Conservation (phyloP, 1,284 basidiomycete genomes). For the Cryptococcus jaspeensis region DNA sequence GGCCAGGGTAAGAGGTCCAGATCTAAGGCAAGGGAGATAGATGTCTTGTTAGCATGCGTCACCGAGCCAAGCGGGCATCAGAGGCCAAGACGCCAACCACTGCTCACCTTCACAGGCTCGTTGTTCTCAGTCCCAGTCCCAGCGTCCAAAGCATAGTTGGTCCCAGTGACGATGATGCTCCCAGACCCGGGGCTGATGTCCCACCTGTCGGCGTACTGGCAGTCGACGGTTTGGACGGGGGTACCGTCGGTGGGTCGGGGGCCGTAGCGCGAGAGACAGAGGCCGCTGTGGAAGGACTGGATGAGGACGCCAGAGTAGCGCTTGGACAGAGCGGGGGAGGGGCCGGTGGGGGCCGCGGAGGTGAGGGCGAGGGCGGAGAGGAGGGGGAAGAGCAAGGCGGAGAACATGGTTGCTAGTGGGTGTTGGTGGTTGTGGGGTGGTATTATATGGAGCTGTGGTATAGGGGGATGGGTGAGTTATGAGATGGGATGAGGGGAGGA, state of each 20-base stretch:
- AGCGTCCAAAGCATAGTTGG: slow-evolving; percentile 33
- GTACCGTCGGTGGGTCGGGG: not conserved
- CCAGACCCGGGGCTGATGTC: slow-evolving; percentile 27
- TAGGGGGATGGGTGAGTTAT: too few species aligned
- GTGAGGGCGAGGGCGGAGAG: slow-evolving; percentile 3
- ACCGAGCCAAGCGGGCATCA: too few species aligned
- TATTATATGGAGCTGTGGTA: not conserved
- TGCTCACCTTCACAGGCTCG: slow-evolving; percentile 25
- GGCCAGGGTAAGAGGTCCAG: slow-evolving; percentile 12
- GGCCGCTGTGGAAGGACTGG: not conserved
- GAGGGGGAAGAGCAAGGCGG: not conserved
- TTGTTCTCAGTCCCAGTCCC: slow-evolving; percentile 27
- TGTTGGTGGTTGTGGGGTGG: too few species aligned
- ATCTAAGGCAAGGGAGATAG: too few species aligned
- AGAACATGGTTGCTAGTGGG: not conserved
- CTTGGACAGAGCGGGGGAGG: too few species aligned
- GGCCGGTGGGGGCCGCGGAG: not conserved
- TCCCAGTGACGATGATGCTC: slow-evolving; percentile 12
- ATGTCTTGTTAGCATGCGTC: not conserved
- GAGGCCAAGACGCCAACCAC: not conserved
- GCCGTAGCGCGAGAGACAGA: not conserved
- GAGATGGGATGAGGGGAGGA: too few species aligned
- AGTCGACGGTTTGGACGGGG: too few species aligned
- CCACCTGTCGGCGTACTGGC: slow-evolving; percentile 9
- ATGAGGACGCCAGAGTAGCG: not conserved